Conservation (phyloP, 768 basidiomycete species). For the Podaxis rugospora region DNA sequence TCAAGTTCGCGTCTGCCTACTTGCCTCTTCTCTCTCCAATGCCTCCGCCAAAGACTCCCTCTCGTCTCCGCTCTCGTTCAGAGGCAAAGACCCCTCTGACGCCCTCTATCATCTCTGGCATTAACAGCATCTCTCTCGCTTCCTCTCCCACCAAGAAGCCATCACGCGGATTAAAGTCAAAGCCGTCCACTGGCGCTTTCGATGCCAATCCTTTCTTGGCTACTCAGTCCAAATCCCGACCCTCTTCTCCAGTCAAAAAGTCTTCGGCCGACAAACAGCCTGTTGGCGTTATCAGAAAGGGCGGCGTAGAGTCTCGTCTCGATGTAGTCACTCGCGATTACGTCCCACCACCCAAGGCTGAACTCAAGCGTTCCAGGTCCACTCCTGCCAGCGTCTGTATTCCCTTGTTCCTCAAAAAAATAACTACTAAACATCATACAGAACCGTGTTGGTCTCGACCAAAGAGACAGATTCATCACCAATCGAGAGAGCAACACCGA, state of each 20-base stretch:
- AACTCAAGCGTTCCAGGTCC: constrained; percentile 69
- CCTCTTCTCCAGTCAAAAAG: constrained; percentile 20
- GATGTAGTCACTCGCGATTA: constrained; percentile 79
- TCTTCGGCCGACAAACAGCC: neutral
- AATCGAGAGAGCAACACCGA: constrained; percentile 38
- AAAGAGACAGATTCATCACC: constrained; percentile 72
- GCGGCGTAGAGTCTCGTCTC: constrained; percentile 71
- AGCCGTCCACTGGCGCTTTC: neutral
- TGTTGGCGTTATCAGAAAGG: constrained; percentile 67
- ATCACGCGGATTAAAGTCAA: constrained; percentile 14
- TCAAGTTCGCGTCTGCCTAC: neutral
- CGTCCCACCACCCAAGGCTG: constrained; percentile 56
- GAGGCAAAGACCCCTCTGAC: constrained; percentile 49
- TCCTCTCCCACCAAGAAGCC: constrained; percentile 25
- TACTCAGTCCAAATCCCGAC: constrained; percentile 12
- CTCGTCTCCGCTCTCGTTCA: constrained; percentile 41
- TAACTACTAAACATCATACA: constrained; percentile 14
- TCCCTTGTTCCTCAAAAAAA: constrained; percentile 10
- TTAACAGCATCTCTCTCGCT: constrained; percentile 39
- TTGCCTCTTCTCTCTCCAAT: neutral
- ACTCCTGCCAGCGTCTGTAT: constrained; percentile 55
- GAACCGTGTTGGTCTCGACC: constrained; percentile 42
- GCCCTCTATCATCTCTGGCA: constrained; percentile 36
- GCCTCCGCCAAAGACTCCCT: constrained; percentile 42
- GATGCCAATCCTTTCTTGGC: constrained; percentile 2